A percentile compares a stretch with the other conserved stretches of the same genome.
These are phyloP conservation scores for Alternaria metachromatica DNA, from an alignment of 2,329 filamentous ascomycete species.

Conservation along the genomic window DNA sequence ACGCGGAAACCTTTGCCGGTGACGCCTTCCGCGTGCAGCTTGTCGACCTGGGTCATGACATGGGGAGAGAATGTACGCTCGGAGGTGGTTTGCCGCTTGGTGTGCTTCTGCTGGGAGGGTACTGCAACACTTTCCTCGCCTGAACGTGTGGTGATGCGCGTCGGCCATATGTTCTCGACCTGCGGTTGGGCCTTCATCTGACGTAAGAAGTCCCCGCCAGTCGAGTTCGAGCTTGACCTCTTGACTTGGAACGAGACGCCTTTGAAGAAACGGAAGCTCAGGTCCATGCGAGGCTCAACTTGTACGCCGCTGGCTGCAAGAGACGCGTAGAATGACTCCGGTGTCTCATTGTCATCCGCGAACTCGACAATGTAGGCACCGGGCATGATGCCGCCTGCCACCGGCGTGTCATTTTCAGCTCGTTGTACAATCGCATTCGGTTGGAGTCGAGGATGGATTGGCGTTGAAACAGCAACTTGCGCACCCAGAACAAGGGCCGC, in stretches of 20 bases:
- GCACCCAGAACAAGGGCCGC: conserved; percentile 7
- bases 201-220: not conserved
- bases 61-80: conserved; percentile 31
- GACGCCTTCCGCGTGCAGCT: conserved; percentile 53
- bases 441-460: not conserved
- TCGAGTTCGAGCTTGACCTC: conserved; percentile 8
- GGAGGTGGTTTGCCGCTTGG: conserved; percentile 13
- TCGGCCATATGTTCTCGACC: conserved; percentile 20
- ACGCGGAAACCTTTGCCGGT: conserved; percentile 56
- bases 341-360: conserved; percentile 13
- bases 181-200: not conserved
- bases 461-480: conserved; percentile 2
- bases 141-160: conserved; percentile 11
- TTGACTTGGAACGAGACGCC: conserved; percentile 24
- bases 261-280: conserved; percentile 26
- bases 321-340: conserved; percentile 18
- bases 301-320: conserved; percentile 16
- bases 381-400: not conserved
- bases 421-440: not conserved
- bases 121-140: not conserved
- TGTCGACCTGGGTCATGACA: conserved; percentile 44
- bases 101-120: not conserved
- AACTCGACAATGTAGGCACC: conserved; percentile 29
- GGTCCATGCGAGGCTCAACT: conserved; percentile 19
- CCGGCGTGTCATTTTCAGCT: not conserved